Percentiles rank a stretch among this genome's conserved stretches.
Conservation (phyloP, 768 basidiomycete species). For the Leccinum subtestaceum region DNA sequence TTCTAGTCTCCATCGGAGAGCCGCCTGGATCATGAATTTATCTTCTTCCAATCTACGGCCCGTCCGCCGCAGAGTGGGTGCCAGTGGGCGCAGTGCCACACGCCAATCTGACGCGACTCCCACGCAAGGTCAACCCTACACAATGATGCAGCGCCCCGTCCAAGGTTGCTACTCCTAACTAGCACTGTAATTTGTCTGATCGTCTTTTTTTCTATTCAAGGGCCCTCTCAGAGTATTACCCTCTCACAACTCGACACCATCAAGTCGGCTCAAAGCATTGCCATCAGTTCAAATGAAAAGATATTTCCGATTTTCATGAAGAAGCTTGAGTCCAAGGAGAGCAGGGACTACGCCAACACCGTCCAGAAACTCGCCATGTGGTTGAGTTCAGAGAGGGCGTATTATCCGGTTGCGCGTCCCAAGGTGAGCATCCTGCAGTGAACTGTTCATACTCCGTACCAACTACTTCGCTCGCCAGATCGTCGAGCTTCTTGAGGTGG, state of each 20-base stretch:
- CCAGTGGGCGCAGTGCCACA: neutral
- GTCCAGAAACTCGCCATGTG: slow-evolving; percentile 42
- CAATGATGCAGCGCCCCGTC: neutral
- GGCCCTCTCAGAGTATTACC: neutral
- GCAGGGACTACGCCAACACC: slow-evolving; percentile 17
- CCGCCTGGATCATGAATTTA: neutral
- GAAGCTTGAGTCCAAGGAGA: slow-evolving; percentile 33
- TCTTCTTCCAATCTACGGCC: neutral
- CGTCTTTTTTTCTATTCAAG: slow-evolving; percentile 5
- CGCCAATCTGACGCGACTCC: neutral
- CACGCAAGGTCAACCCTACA: neutral
- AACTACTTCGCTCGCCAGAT: slow-evolving; percentile 38
- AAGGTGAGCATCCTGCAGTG: slow-evolving; percentile 35
- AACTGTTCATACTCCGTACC: slow-evolving; percentile 1
- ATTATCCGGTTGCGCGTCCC: slow-evolving; percentile 48
- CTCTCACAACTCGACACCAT: slow-evolving; percentile 7
- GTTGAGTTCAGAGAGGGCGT: slow-evolving; percentile 48
- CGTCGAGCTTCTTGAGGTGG: slow-evolving; percentile 46
- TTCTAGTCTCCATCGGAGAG: neutral
- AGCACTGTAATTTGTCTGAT: neutral
- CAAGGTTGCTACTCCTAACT: slow-evolving; percentile 7
- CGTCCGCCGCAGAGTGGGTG: neutral
- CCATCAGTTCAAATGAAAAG: slow-evolving; percentile 32
- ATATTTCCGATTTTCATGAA: slow-evolving; percentile 36
- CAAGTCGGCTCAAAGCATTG: slow-evolving; percentile 17